A percentile compares a stretch with the other conserved stretches of the same genome.
Conservation (phyloP, 805 yeast species). For the Wickerhamomyces xylosicus region DNA sequence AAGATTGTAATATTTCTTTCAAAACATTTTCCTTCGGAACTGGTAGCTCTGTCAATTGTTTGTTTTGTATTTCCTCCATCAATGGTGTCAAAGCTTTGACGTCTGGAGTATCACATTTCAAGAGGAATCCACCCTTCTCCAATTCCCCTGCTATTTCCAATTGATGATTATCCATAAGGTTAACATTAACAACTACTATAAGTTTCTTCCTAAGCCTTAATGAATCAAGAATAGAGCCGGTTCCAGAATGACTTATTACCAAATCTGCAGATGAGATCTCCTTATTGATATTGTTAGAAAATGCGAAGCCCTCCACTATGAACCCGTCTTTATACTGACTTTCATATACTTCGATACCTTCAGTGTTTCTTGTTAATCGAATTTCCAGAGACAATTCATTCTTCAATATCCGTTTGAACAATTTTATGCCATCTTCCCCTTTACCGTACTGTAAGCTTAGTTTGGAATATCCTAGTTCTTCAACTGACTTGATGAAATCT, state of each 20-base stretch:
- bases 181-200: conserved; percentile 60
- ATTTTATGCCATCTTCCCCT: background rate
- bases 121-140: conserved; percentile 22
- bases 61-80: background rate
- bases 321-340: conserved; percentile 6
- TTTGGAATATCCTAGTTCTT: background rate
- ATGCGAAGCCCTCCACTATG: conserved; percentile 34
- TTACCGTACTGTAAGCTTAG: background rate
- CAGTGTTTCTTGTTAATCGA: too few species aligned
- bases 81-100: background rate
- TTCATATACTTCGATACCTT: too few species aligned
- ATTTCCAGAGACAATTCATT: too few species aligned
- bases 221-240: conserved; percentile 85
- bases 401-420: background rate
- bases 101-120: conserved; percentile 5
- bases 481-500: background rate
- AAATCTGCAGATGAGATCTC: conserved; percentile 39
- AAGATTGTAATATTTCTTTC: background rate
- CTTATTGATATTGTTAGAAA: conserved; percentile 29
- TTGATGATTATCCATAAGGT: conserved; percentile 85
- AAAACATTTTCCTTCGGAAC: background rate
- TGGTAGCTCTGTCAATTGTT: background rate
- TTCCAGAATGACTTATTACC: conserved; percentile 82
- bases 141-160: conserved; percentile 60
- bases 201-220: conserved; percentile 45